These are phyloP conservation scores for Apophysomyces elegans DNA, from an alignment of 371 early-diverging fungal species.

Conservation along the genomic window DNA sequence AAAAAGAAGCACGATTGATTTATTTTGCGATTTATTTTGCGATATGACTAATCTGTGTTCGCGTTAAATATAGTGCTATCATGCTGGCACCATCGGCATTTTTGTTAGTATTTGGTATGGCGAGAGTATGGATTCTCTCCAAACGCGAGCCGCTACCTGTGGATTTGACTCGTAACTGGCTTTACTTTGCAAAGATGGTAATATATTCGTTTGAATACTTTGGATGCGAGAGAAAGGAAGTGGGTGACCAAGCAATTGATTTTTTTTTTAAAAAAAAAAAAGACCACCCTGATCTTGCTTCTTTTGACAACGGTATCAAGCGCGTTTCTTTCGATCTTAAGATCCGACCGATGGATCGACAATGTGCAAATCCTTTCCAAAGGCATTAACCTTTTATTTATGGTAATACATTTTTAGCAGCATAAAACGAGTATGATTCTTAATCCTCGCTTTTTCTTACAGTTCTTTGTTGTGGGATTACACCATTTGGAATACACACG, in stretches of 20 bases:
- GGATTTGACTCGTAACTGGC: slow-evolving; percentile 50
- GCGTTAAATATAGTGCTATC: slow-evolving; percentile 33
- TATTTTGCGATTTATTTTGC: not conserved
- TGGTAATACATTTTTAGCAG: slow-evolving; percentile 29
- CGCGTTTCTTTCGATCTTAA: slow-evolving; percentile 18
- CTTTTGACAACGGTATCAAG: slow-evolving; percentile 26
- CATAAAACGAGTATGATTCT: slow-evolving; percentile 14
- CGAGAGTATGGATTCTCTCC: slow-evolving; percentile 49
- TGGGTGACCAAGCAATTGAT: not conserved
- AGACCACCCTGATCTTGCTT: slow-evolving; percentile 35
- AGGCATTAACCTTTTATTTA: slow-evolving; percentile 34
- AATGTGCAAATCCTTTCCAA: slow-evolving; percentile 39
- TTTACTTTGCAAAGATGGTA: slow-evolving; percentile 63
- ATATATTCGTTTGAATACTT: too few species aligned
- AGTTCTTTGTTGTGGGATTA: slow-evolving; percentile 59
- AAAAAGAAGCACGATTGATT: too few species aligned
- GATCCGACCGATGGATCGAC: slow-evolving; percentile 39
- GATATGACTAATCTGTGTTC: not conserved
- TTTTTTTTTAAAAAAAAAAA: not conserved
- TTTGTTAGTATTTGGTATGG: slow-evolving; percentile 54
- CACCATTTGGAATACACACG: slow-evolving; percentile 73
- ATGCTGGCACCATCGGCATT: slow-evolving; percentile 49
- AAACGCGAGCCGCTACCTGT: slow-evolving; percentile 39
- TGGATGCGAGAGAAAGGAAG: too few species aligned
- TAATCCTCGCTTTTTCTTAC: slow-evolving; percentile 20